These are phyloP conservation scores for Russula virescens DNA, from an alignment of 768 basidiomycete genomes.

Conservation along the genomic window DNA sequence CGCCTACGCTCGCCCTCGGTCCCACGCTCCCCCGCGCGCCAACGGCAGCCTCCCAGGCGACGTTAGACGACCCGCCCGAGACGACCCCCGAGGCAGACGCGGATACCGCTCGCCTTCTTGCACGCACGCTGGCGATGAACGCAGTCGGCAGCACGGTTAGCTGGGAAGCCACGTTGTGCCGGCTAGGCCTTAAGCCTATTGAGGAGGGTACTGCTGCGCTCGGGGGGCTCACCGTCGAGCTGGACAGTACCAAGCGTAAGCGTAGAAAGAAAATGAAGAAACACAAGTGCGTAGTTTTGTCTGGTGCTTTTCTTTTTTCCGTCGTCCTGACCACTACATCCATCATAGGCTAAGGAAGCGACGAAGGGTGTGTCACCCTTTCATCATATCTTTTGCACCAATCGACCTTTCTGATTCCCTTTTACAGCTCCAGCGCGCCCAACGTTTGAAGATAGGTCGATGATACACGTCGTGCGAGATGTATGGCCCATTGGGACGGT, in stretches of 20 bases:
- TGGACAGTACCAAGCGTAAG: conserved; percentile 84
- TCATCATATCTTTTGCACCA: not conserved
- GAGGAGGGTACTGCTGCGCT: conserved; percentile 45
- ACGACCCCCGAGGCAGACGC: conserved; percentile 66
- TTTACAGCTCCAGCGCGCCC: conserved; percentile 19
- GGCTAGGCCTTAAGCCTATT: conserved; percentile 56
- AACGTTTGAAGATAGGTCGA: conserved; percentile 24
- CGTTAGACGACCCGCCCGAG: conserved; percentile 41
- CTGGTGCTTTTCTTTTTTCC: not conserved
- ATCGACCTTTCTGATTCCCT: not conserved
- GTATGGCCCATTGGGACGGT: conserved; percentile 4
- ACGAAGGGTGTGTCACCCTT: conserved; percentile 56
- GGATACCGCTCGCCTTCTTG: conserved; percentile 75
- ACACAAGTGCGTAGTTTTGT: conserved; percentile 66
- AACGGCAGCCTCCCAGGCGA: conserved; percentile 19
- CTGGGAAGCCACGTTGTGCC: conserved; percentile 65
- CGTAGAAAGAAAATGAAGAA: conserved; percentile 94
- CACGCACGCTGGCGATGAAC: conserved; percentile 63
- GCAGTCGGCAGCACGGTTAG: conserved; percentile 53
- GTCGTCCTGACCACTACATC: not conserved
- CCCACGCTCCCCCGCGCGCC: not conserved
- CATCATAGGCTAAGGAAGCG: conserved; percentile 75
- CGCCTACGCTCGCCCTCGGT: conserved; percentile 5
- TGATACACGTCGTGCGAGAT: not conserved
- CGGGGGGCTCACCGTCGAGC: conserved; percentile 56